Base-by-base conservation (phyloP, 768 basidiomycete species). In the Hygrophoropsis aurantiaca region DNA sequence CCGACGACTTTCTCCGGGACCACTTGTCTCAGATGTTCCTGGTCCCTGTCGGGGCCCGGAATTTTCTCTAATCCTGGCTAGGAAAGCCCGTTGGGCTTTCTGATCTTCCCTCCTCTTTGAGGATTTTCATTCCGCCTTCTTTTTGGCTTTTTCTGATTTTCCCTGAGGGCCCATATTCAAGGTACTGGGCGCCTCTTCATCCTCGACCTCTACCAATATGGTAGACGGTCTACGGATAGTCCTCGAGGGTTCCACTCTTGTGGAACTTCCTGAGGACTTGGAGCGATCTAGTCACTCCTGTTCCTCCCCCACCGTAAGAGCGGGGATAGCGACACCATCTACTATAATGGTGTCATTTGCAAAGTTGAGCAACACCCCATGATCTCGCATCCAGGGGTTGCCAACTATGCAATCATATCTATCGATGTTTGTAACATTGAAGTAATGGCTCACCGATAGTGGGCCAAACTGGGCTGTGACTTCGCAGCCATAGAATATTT, bases 391-490 rank as follows among this genome's bases (percentile, higher is more conserved):
- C n/a, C n/a, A 74, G 2, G 65, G 65, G 3, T 59, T 67, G 0
- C 72, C 67, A 1, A 74, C 53, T 0, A 74, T 60, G 39, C 61
- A 46, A 32, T 72, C 66, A 44, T 71, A 73, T 2, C 47, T 49
- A 41, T 71, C 66, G 11, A 72, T 52, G 27, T 73, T 73, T 0
- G 55, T 60, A 4, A 73, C 48, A 40, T 73, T 66, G 1, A 70
- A 47, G 24, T 70, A 70, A 20, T 44, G 24, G 0, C 20, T 18
- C 1, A 15, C 24, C 0, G 47, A 33, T 0, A 55, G 16, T 0
- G 42, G 37, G 5, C 50, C 48, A 4, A 62, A 23, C 2, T 8
- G 4, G 0, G 66, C 18, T 0, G 44, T 10, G 2, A 55, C 50
- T 4, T 52, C 37, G 0, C 55, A 40, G 0, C 68, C 65, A 45